Base-by-base conservation (phyloP, 2,329 filamentous ascomycete species). In the Bipolaris victoriae region DNA sequence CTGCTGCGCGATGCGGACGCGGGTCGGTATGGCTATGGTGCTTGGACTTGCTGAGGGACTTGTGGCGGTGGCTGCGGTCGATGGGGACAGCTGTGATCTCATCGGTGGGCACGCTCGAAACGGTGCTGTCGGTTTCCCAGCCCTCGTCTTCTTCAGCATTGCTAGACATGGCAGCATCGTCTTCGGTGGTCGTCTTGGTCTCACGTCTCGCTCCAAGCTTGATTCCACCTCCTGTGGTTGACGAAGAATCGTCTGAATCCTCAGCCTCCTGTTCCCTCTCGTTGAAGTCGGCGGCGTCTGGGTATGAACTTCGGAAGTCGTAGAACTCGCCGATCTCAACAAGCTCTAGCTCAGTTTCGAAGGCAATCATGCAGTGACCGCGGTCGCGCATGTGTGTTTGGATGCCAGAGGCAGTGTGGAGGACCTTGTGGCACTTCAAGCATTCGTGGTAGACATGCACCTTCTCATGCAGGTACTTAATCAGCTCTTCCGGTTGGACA, bases 331-430 rank as follows among this genome's bases (percentile, higher is more conserved):
- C 95, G 70, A 99, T 91, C 54, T 96, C 92, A 29, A 98, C 84
- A 79, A 97, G 92, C 72, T 98, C 92, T 35, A 90, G 89, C 73
- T 97, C 91, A 0, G 88, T 89, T 49, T 89, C 88, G 76, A 94
- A 99, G 0, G 92, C 93, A 66, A 99, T 96, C 85, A 93, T 97
- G 84, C 94, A 98, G 78, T 99, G 95, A 0, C 92, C 90, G 74
- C 92, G 94, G 75, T 99, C 95, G 43, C 92, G 88, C 95, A 99
- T 99, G 76, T 99, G 95, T 0, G 93, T 97, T 73, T 97, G 93
- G 24, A 93, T 87, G 16, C 91, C 94, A 55, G 88, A 87, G 0
- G 90, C 83, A 11, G 88, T 93, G 61, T 88, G 86, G 73, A 95
- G 91, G 41, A 89, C 77, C 76, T 95, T 96, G 73, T 90, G 89